A percentile compares a stretch with the other conserved stretches of the same genome.
Evolutionary conservation across 2,329 filamentous ascomycete genomes (phyloP).

Genomic region (Alternaria brassicicola): DNA sequence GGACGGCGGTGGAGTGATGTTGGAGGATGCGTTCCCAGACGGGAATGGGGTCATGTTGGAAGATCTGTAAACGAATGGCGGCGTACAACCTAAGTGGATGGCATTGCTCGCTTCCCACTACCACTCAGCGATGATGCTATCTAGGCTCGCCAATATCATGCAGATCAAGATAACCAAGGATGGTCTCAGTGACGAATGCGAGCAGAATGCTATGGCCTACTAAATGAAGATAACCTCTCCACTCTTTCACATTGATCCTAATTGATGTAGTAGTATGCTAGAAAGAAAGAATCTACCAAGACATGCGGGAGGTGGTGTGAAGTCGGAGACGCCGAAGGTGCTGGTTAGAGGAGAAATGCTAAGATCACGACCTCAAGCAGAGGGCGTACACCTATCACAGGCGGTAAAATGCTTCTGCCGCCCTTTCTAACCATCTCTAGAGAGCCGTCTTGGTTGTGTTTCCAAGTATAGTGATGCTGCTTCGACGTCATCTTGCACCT

Average conservation of each 20-base stretch:
- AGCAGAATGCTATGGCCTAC: neutral
- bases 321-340: neutral
- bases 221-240: neutral
- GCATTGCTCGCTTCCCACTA: neutral
- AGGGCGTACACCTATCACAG: neutral
- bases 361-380: neutral
- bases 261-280: neutral
- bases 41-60: neutral
- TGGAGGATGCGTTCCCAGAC: neutral
- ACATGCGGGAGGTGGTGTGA: neutral
- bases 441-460: neutral
- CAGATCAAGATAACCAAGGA: neutral
- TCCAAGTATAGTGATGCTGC: neutral
- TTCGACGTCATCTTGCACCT: neutral
- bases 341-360: neutral
- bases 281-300: neutral
- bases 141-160: neutral
- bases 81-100: neutral
- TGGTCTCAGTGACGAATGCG: neutral
- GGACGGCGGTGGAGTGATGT: conserved; percentile 14
- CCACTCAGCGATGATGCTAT: neutral
- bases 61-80: neutral
- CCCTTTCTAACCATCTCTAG: no score
- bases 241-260: neutral
- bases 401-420: neutral